Evolutionary conservation across 2,329 filamentous ascomycete genomes (phyloP).

Genomic region (Diplodia corticola): DNA sequence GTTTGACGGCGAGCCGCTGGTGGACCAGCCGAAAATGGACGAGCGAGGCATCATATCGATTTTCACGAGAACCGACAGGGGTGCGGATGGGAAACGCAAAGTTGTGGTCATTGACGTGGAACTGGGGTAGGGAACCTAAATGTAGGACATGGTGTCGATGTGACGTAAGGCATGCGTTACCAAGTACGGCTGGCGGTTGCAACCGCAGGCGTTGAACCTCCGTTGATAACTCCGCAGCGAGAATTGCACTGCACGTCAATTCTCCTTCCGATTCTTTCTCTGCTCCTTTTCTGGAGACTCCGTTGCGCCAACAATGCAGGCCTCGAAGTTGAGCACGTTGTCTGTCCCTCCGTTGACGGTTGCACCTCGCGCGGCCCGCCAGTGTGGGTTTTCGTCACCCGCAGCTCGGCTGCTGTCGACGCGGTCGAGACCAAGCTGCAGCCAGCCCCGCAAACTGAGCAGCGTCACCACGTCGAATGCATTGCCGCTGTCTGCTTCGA

Average conservation of each 20-base stretch:
- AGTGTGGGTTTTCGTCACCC: neutral
- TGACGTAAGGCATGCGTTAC: neutral
- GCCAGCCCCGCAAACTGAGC: neutral
- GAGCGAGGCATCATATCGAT: slow-evolving; percentile 1
- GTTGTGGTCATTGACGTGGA: slow-evolving; percentile 17
- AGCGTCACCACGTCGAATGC: neutral
- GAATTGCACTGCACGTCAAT: neutral
- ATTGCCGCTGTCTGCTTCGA: neutral
- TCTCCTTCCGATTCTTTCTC: neutral
- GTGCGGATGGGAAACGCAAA: neutral
- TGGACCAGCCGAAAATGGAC: slow-evolving; percentile 10
- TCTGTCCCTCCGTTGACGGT: neutral
- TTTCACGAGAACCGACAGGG: slow-evolving; percentile 12
- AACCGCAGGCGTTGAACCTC: slow-evolving; percentile 8
- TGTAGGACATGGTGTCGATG: neutral
- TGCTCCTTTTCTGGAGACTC: neutral
- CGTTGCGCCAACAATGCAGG: neutral
- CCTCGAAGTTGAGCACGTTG: neutral
- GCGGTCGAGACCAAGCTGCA: neutral
- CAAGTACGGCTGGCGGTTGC: neutral
- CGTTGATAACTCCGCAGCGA: slow-evolving; percentile 8
- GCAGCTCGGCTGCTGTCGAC: neutral
- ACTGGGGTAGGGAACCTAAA: neutral
- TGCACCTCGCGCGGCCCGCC: neutral
- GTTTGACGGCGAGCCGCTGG: slow-evolving; percentile 5